Evolutionary conservation across 495 filamentous ascomycete species (phyloP).

Genomic region (Xylaria cubensis): DNA sequence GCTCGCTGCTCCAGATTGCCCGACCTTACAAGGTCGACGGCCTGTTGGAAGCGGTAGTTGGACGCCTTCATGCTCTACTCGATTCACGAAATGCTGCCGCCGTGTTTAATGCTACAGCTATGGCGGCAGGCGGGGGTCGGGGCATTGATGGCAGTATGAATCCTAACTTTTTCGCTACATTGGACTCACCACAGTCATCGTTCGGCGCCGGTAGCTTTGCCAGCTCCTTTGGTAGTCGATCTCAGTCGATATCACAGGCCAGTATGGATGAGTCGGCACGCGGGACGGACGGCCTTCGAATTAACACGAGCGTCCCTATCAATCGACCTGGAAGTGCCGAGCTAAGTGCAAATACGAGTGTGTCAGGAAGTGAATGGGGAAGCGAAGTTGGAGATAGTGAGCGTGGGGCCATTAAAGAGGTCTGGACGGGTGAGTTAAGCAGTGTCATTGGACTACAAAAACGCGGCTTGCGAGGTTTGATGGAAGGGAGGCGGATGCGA

Average conservation of each 20-base stretch:
- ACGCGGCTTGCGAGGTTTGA: constrained; percentile 85
- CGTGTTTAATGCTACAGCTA: constrained; percentile 97
- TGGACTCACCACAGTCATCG: constrained; percentile 34
- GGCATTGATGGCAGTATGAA: constrained; percentile 63
- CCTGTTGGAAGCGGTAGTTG: constrained; percentile 87
- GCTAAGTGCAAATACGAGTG: constrained; percentile 55
- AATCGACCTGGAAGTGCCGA: constrained; percentile 51
- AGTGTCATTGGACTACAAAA: constrained; percentile 98
- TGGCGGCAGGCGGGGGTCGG: constrained; percentile 93
- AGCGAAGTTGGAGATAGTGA: constrained; percentile 51
- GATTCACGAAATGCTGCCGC: constrained; percentile 94
- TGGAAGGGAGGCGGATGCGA: constrained; percentile 90
- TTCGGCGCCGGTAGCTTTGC: constrained; percentile 25
- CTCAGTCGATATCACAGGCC: constrained; percentile 36
- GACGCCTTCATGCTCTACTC: constrained; percentile 87
- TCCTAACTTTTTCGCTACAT: constrained; percentile 52
- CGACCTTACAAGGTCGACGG: constrained; percentile 93
- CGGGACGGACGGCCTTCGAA: constrained; percentile 41
- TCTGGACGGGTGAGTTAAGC: constrained; percentile 86
- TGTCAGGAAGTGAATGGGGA: constrained; percentile 57
- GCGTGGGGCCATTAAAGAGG: constrained; percentile 53
- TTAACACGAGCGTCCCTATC: constrained; percentile 48
- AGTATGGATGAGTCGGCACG: constrained; percentile 31
- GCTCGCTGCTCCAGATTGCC: constrained; percentile 91
- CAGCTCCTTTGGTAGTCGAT: constrained; percentile 29